Evolutionary conservation across 2,329 filamentous ascomycete species (phyloP), one percentile per base, ranked within the genome.

Genomic region (Teratosphaeria pseudoeucalypti): DNA sequence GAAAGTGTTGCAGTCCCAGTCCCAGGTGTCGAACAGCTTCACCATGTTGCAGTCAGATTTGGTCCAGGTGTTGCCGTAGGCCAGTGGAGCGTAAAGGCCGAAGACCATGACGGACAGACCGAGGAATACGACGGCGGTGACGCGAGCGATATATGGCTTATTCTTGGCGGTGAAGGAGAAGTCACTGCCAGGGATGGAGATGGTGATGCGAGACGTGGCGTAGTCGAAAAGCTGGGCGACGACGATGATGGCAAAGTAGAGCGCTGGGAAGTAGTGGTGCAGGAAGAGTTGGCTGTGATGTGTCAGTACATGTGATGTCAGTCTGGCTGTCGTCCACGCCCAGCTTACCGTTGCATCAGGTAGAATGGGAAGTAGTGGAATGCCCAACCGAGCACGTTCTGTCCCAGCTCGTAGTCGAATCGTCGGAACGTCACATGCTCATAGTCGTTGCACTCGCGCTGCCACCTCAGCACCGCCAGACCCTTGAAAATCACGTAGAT

Each of bases 341-440:
- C 14, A 23, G 56, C 60, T 37, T 37, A 60, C 60, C 94, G 91
- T 72, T 94, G 86, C 94, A 99, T 97, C 60, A 99, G 83, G 79
- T 86, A 99, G 79, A 99, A 99, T 11, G 94, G 94, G 81, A 99
- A 97, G 79, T 96, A 99, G 77, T 99, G 94, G 75, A 99, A 87
- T 55, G 89, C 90, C 94, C 94, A 99, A 66, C 89, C 94, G 9
- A 99, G 83, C 34, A 96, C 88, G 19, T 85, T 90, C 57, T 86
- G 90, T 62, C 94, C 94, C 61, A 97, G 85, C 76, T 99, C 94
- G 71, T 96, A 97, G 76, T 97, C 94, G 74, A 97, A 99, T 59
- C 94, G 90, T 79, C 96, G 96, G 81, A 97, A 95, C 47, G 83
- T 88, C 55, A 85, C 74, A 72, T 88, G 85, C 61, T 82, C 77